These are phyloP conservation scores for Aphanomyces invadans DNA, from an alignment of 352 stramenopile genomes.

Conservation along the genomic window DNA sequence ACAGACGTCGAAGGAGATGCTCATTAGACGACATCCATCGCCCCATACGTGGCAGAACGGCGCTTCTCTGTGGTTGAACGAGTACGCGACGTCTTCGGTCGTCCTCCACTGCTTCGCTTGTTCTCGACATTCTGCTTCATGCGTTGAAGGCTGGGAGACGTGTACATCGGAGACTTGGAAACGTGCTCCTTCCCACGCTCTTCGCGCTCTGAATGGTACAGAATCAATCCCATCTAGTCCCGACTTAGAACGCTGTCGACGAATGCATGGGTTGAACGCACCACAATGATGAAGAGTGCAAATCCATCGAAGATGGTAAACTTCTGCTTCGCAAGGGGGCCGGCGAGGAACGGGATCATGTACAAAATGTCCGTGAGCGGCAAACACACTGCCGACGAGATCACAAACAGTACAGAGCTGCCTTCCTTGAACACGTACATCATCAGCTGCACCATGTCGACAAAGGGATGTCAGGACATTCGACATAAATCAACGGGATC, in stretches of 20 bases:
- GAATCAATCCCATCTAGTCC: constrained; percentile 62
- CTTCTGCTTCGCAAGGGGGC: constrained; percentile 45
- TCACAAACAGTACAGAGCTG: constrained; percentile 81
- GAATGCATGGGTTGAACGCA: background rate
- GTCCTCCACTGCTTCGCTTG: background rate
- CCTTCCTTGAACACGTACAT: constrained; percentile 86
- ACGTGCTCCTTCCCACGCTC: constrained; percentile 46
- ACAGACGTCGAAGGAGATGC: background rate
- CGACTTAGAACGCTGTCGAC: background rate
- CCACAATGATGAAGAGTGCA: constrained; percentile 73
- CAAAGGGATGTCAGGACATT: background rate
- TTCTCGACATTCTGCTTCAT: constrained; percentile 1
- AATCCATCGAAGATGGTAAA: constrained; percentile 87
- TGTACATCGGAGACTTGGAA: constrained; percentile 79
- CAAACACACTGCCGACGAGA: constrained; percentile 74
- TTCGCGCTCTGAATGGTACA: constrained; percentile 84
- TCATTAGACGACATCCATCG: background rate
- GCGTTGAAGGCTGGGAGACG: constrained; percentile 62
- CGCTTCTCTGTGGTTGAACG: background rate
- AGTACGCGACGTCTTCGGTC: background rate
- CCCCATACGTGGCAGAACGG: background rate
- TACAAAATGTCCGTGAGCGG: constrained; percentile 79
- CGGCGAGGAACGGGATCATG: constrained; percentile 73
- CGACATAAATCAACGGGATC: background rate
- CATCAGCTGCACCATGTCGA: constrained; percentile 48